Base-by-base conservation (phyloP, 805 yeast species). In the Metschnikowia santaceciliae region DNA sequence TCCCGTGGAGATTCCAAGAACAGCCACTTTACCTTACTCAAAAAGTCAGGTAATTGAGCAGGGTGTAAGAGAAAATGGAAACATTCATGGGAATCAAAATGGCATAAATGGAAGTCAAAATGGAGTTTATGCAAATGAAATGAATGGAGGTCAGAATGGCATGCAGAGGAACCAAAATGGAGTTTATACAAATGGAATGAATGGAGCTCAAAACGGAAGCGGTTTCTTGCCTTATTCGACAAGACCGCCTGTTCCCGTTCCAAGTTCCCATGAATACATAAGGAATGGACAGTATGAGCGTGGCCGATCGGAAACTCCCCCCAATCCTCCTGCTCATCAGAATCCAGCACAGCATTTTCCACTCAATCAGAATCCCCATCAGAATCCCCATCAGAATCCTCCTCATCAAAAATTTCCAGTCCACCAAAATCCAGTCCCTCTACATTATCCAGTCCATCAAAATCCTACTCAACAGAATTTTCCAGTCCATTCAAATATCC, bases 1-100 rank as follows among this genome's bases (percentile, higher is more conserved):
- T n/a, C 47, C 40, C 6, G 44, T 32, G 26, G 32, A 22, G 48
- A 65, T 8, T n/a, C 14, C 17, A 34, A 22, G 19, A 34, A 11
- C 22, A 3, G 26, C 46, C 30, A 26, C 30, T 26, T 26, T 26
- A 26, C 11, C 30, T 5, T 26, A 26, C 13, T 26, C 30, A 26
- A 26, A 26, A 8, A 10, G 30, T 10, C 30, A 26, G 30, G 11
- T 26, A 11, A 26, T 8, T 8, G 30, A 26, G 30, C 11, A 10
- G 30, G 30, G 30, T 26, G 11, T 8, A 10, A 8, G 30, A 26
- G 30, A 26, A 26, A 26, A 26, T 26, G 30, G 30, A 26, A 26
- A 26, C 30, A 26, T 10, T 26, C 30, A 26, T 26, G 30, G 30
- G 30, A 8, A 8, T 10, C 30, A 26, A 26, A 8, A 26, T 26